phyloP scores from a whole-genome alignment of 2,329 filamentous ascomycete species.

The Amauroascus verrucosus region DNA sequence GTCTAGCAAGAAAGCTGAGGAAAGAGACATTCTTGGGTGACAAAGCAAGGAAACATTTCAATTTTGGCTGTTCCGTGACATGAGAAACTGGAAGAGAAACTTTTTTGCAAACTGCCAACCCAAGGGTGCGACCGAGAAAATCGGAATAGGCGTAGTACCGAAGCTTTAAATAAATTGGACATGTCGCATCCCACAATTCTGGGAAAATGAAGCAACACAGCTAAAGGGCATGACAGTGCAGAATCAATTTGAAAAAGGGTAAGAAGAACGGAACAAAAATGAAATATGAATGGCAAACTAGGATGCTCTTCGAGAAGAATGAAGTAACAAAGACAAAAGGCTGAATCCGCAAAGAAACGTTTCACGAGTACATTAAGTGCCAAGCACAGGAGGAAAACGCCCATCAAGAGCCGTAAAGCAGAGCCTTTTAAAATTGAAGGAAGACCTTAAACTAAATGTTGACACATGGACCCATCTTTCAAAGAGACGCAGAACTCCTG shows the following conservation, averaged over 20 bases:
- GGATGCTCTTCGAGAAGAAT: not conserved
- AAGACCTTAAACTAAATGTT: conserved; percentile 24
- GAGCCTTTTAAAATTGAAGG: conserved; percentile 26
- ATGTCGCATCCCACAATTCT: conserved; percentile 9
- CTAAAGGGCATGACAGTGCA: conserved; percentile 1
- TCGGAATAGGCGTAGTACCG: conserved; percentile 4
- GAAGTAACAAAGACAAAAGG: conserved; percentile 12
- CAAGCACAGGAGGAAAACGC: conserved; percentile 34
- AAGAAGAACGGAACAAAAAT: conserved; percentile 5
- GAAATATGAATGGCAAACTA: conserved; percentile 2
- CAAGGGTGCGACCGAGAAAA: conserved; percentile 30
- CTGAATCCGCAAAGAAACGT: conserved; percentile 15
- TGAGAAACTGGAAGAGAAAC: conserved; percentile 22
- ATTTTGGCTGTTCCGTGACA: conserved; percentile 12
- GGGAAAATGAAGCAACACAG: conserved; percentile 3
- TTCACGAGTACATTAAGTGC: conserved; percentile 29
- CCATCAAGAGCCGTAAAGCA: conserved; percentile 36
- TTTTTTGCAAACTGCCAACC: conserved; percentile 40
- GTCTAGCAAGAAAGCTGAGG: conserved; percentile 5
- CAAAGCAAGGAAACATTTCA: conserved; percentile 7
- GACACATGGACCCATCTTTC: conserved; percentile 34
- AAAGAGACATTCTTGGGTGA: conserved; percentile 10
- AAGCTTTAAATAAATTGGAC: conserved; percentile 7
- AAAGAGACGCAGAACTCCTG: conserved; percentile 36
- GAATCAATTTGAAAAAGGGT: conserved; percentile 1